Conservation (phyloP, 176 grass and related monocot species). For the Lolium rigidum region DNA sequence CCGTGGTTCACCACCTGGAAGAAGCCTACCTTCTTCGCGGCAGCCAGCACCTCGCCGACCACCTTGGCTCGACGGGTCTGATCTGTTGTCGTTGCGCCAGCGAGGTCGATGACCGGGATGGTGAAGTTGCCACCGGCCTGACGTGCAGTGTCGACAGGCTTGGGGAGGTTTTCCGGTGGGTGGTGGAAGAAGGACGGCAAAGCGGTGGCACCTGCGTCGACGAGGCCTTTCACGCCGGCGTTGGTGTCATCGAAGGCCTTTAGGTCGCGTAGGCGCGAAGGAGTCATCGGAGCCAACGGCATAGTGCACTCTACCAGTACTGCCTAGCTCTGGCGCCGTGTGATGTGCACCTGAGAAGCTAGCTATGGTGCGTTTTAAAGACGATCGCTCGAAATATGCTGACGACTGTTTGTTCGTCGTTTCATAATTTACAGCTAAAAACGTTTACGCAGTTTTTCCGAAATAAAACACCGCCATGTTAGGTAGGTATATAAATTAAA, state of each 20-base stretch:
- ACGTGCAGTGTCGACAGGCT: background rate
- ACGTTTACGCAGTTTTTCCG: no score
- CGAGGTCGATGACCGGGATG: background rate
- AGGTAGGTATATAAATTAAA: no score
- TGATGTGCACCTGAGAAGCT: no score
- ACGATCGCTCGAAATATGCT: no score
- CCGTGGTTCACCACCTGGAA: background rate
- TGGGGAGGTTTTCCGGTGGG: background rate
- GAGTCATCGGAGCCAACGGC: background rate
- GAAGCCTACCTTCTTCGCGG: background rate
- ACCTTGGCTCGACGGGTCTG: background rate
- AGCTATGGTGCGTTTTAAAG: no score
- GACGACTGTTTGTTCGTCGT: no score
- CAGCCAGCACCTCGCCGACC: background rate
- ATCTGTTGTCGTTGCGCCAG: background rate
- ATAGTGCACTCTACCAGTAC: background rate
- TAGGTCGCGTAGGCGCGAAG: background rate
- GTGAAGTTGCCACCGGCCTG: background rate
- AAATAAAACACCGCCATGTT: no score
- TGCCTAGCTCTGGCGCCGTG: no score
- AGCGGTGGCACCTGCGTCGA: background rate
- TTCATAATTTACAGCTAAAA: no score
- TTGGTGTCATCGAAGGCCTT: constrained; percentile 5
- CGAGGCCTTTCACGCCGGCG: background rate
- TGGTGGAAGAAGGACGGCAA: background rate